Conservation (phyloP, 768 basidiomycete genomes). For the Lentinula boryana region DNA sequence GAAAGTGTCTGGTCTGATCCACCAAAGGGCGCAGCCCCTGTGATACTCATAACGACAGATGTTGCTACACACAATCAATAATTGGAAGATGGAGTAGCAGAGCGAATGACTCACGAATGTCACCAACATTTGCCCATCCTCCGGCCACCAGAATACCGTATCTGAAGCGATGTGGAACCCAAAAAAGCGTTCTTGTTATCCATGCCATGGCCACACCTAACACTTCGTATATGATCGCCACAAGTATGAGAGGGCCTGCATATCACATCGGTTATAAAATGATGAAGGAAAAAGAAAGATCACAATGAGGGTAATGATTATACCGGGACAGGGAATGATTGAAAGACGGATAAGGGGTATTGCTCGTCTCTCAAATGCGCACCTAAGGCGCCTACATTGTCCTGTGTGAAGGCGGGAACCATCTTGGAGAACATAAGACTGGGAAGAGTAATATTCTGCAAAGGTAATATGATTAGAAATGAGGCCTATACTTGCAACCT, state of each 20-base stretch:
- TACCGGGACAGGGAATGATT: not conserved
- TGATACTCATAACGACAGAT: constrained; percentile 59
- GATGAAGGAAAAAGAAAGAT: too few relatives aligned
- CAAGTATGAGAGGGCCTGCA: constrained; percentile 55
- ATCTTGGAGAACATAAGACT: constrained; percentile 69
- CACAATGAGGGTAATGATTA: too few relatives aligned
- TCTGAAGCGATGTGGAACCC: constrained; percentile 74
- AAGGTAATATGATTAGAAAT: not conserved
- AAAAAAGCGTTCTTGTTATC: constrained; percentile 56
- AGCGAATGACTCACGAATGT: constrained; percentile 49
- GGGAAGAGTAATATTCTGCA: constrained; percentile 52
- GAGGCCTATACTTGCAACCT: not conserved
- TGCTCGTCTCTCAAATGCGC: constrained; percentile 7
- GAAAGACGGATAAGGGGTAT: not conserved
- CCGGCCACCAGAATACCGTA: constrained; percentile 67
- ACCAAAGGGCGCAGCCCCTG: constrained; percentile 56
- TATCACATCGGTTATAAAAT: not conserved
- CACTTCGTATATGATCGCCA: constrained; percentile 54
- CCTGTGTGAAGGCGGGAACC: constrained; percentile 54
- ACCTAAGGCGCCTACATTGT: constrained; percentile 55
- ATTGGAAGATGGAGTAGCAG: not conserved
- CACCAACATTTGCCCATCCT: constrained; percentile 64
- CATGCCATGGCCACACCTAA: constrained; percentile 51
- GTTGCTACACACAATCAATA: constrained; percentile 37
- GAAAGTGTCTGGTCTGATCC: constrained; percentile 55